Base-by-base conservation (phyloP, 2,329 filamentous ascomycete genomes). In the Trichoderma pleuroti region DNA sequence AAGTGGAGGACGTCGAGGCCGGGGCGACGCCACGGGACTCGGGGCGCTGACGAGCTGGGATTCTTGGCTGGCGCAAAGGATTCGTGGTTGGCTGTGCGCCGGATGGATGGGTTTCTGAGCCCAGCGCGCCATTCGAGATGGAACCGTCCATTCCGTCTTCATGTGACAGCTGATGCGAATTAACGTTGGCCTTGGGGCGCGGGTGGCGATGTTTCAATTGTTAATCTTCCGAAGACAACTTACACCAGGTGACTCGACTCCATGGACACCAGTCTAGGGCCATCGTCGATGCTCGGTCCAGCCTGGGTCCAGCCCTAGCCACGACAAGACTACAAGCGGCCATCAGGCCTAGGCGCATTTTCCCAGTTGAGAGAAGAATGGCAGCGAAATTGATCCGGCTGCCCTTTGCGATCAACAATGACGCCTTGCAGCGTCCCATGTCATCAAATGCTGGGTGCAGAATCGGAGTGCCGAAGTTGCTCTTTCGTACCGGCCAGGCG, bases 21-120 rank as follows among this genome's bases (percentile, higher is more conserved):
- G 46, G 67, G 67, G 57, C 67, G 66, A 70, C 67, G 67, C 67
- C 67, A 70, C 67, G 67, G 67, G 67, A 70, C 67, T 70, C 67
- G 46, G 67, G 67, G 34, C 64, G 64, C 39, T 68, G 66, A 52
- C 66, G 52, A 61, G 65, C 65, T 69, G 65, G 65, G 63, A 54
- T 32, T 52, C 39, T 24, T 64, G 61, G 61, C 30, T 54, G 62
- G 62, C 30, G 46, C 24, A 46, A 28, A 46, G 14, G 28, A 54
- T 16, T 34, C 26, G 39, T 63, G 61, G 61, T 28, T 56, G 62
- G 62, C 30, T 65, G 61, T 39, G 30, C 24, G 63, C 63, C 63
- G 63, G 49, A 66, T 66, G n/a, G 63, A 39, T 28, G 46, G 63
- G 3, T 39, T 61, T 16, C 12, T 61, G 34, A 26, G 57, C 57